phyloP scores from a whole-genome alignment of 768 basidiomycete species.

The Asterophora lycoperdoides region DNA sequence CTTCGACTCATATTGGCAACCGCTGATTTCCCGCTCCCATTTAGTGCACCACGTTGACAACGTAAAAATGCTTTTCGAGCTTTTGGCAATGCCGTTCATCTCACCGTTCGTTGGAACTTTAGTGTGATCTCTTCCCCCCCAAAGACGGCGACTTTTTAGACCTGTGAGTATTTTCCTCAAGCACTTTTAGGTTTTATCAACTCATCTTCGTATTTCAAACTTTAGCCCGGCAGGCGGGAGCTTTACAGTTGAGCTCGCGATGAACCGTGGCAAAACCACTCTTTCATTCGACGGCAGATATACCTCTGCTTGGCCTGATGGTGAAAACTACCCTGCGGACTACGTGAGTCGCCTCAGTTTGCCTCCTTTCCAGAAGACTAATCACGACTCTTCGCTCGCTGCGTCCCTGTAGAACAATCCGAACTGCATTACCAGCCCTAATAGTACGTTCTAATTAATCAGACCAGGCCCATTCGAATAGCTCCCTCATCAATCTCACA shows the following conservation, averaged over 20 bases:
- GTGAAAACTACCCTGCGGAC: slow-evolving; percentile 37
- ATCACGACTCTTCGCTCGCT: background rate
- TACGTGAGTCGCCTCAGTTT: slow-evolving; percentile 30
- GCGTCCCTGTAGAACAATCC: slow-evolving; percentile 22
- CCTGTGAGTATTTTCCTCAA: slow-evolving; percentile 33
- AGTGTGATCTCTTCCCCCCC: slow-evolving; percentile 44
- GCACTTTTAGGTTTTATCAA: background rate
- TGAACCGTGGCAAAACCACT: slow-evolving; percentile 44
- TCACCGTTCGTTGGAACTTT: background rate
- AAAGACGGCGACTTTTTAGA: slow-evolving; percentile 37
- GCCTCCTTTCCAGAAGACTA: background rate
- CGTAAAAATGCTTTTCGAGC: slow-evolving; percentile 23
- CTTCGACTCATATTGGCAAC: background rate
- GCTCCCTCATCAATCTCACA: background rate
- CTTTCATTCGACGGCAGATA: slow-evolving; percentile 38
- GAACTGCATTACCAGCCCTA: slow-evolving; percentile 43
- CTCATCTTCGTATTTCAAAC: background rate
- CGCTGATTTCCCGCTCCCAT: slow-evolving; percentile 9
- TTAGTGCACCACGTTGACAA: slow-evolving; percentile 32
- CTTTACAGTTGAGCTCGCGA: slow-evolving; percentile 46
- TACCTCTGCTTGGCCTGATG: slow-evolving; percentile 44
- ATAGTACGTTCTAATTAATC: slow-evolving; percentile 40
- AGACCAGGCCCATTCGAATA: background rate
- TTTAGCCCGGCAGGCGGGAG: slow-evolving; percentile 45
- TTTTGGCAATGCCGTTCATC: background rate